A percentile compares a stretch with the other conserved stretches of the same genome.
These are phyloP conservation scores for Macrotyloma uniflorum DNA, from an alignment of 306 rosid species.

Conservation along the genomic window DNA sequence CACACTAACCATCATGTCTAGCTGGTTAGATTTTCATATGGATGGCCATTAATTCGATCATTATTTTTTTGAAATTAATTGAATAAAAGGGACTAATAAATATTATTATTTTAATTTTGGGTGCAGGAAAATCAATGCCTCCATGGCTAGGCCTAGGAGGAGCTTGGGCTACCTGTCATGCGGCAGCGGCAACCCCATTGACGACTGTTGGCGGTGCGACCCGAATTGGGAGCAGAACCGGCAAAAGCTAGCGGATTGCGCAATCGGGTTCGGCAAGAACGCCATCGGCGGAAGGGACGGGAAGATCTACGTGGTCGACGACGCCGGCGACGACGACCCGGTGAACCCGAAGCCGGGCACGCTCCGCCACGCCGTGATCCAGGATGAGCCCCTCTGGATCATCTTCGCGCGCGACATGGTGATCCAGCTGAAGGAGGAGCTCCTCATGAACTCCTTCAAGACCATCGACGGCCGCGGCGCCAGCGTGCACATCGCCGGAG, in stretches of 20 bases:
- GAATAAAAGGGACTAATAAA: too few species aligned
- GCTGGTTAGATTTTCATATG: too few species aligned
- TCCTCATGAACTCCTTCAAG: conserved; percentile 93
- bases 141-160: conserved; percentile 61
- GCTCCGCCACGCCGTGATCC: conserved; percentile 80
- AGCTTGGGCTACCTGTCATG: conserved; percentile 80
- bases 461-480: conserved; percentile 92
- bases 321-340: conserved; percentile 56
- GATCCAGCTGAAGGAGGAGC: conserved; percentile 72
- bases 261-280: conserved; percentile 88
- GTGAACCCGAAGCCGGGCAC: conserved; percentile 91
- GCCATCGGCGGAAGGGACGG: conserved; percentile 85
- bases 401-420: conserved; percentile 84
- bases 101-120: neutral
- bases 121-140: conserved; percentile 66
- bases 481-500: conserved; percentile 88
- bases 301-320: conserved; percentile 70
- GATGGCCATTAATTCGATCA: too few species aligned
- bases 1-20: too few species aligned
- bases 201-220: conserved; percentile 97
- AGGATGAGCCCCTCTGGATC: conserved; percentile 92
- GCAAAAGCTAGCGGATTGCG: conserved; percentile 86
- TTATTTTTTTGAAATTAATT: too few species aligned
- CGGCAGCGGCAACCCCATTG: conserved; percentile 90
- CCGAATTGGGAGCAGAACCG: conserved; percentile 80